Base-by-base conservation (phyloP, 768 basidiomycete genomes). In the Amanita inopinata region DNA sequence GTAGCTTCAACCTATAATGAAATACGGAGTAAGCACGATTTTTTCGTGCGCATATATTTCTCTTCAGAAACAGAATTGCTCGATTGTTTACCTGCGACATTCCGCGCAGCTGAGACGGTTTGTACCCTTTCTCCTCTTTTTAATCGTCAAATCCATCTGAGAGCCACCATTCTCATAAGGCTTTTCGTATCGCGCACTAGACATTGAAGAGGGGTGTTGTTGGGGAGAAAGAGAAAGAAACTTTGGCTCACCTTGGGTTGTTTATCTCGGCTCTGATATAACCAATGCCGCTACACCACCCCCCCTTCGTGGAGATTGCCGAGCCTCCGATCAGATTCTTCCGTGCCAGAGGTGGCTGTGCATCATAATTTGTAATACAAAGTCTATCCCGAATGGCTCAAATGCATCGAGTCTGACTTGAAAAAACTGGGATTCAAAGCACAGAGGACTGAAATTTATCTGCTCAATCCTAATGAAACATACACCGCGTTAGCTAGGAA, bases 61-160 rank as follows among this genome's bases (percentile, higher is more conserved):
- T n/a, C n/a, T n/a, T n/a, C n/a, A n/a, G n/a, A n/a, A n/a, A n/a
- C n/a, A n/a, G n/a, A n/a, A n/a, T 43, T 23, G 14, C 17, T 31
- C 1, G 46, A 32, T 43, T 12, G 42, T 35, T 47, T 47, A 80
- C 83, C 84, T 73, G 56, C 84, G 70, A 55, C 84, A 88, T 51
- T 88, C 84, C 18, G 84, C 84, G 53, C 84, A 87, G 9, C 81
- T 84, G 34, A 86, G 69, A 32, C 84, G 73, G 4, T 80, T 83
- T 4, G 84, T 83, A 28, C 83, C 83, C 49, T 79, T 80, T 56
- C 78, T 66, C 24, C 76, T 69, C 55, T 78, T 79, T 61, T 78
- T 80, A 1, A 63, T 46, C 2, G 33, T 14, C 15, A 66, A 62
- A 46, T 56, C 60, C 3, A 64, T 51, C 9, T 43, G 42, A 22